Base-by-base conservation (phyloP, 2,329 filamentous ascomycete species). In the Albifimbria verrucaria region DNA sequence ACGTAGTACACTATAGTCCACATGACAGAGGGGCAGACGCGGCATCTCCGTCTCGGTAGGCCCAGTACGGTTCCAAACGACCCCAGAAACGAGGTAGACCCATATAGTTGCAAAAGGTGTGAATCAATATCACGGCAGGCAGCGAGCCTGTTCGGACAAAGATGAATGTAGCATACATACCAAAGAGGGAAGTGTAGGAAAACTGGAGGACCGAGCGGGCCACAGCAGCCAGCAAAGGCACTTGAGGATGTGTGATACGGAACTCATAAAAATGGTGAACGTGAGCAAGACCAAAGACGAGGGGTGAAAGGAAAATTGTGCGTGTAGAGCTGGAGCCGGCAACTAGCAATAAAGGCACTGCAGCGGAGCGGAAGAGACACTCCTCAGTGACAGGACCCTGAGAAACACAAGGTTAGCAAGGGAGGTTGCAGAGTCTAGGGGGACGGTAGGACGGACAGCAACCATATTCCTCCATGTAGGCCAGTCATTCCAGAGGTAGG, bases 201-300 rank as follows among this genome's bases (percentile, higher is more conserved):
- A 99, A 88, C 68, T 97, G 94, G 59, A 97, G 80, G 11, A 92
- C 59, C 2, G 90, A 91, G 48, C 90, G 85, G 24, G 89, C 66
- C 6, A 94, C 64, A 7, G 88, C 85, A 2, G 82, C 77, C 1
- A 78, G 59, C 12, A 86, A 65, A 1, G 89, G 82, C 2, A 87
- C 85, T 57, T 83, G 77, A 9, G 90, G 90, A 62, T 95, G 85
- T 1, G 88, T 90, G 53, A 96, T 77, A 52, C 88, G 82, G 71
- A 96, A 96, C 73, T 97, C 94, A 75, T 96, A 96, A 69, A 96
- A 91, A 73, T 99, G 94, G 72, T 99, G 93, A 47, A 96, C 72
- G 72, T 99, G 94, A 7, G 94, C 92, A 44, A 96, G 85, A 49
- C 93, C 93, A 67, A 97, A 97, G 68, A 96, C 87, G 11, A 97